These are phyloP conservation scores for Atkinsonella hypoxylon DNA, from an alignment of 2,329 filamentous ascomycete genomes.

Conservation along the genomic window DNA sequence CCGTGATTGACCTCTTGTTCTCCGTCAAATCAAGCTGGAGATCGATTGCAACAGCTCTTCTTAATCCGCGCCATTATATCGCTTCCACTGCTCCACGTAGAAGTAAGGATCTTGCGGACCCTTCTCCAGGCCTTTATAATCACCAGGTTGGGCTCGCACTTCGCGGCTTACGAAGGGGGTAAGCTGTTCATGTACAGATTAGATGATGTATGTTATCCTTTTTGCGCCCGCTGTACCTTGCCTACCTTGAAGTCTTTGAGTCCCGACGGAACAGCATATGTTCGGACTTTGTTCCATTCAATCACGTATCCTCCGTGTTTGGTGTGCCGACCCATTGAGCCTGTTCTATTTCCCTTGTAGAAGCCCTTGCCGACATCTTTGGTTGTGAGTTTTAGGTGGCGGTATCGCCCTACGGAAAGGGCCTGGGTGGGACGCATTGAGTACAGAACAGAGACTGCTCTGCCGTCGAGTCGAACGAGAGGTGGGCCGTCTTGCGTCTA, in stretches of 20 bases:
- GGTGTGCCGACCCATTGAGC: slow-evolving; percentile 75
- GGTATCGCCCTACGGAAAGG: slow-evolving; percentile 54
- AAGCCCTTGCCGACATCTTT: slow-evolving; percentile 89
- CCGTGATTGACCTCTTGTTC: not conserved
- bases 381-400: slow-evolving; percentile 73
- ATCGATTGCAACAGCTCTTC: slow-evolving; percentile 11
- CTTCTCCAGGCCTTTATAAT: slow-evolving; percentile 37
- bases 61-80: slow-evolving; percentile 49
- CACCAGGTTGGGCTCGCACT: slow-evolving; percentile 39
- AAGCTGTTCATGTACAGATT: slow-evolving; percentile 39
- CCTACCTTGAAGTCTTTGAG: slow-evolving; percentile 61
- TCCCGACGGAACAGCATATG: slow-evolving; percentile 64
- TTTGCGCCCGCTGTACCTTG: not conserved
- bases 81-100: slow-evolving; percentile 57
- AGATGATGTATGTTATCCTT: slow-evolving; percentile 4
- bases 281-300: slow-evolving; percentile 80
- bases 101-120: slow-evolving; percentile 49
- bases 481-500: not conserved
- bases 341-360: slow-evolving; percentile 92
- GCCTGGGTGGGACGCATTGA: slow-evolving; percentile 55
- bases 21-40: not conserved
- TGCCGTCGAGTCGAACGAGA: slow-evolving; percentile 1
- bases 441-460: not conserved
- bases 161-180: slow-evolving; percentile 64
- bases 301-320: slow-evolving; percentile 75